Evolutionary conservation across 139 green algal species (phyloP), one percentile per base, ranked within the genome.

Genomic region (Volvox africanus): DNA sequence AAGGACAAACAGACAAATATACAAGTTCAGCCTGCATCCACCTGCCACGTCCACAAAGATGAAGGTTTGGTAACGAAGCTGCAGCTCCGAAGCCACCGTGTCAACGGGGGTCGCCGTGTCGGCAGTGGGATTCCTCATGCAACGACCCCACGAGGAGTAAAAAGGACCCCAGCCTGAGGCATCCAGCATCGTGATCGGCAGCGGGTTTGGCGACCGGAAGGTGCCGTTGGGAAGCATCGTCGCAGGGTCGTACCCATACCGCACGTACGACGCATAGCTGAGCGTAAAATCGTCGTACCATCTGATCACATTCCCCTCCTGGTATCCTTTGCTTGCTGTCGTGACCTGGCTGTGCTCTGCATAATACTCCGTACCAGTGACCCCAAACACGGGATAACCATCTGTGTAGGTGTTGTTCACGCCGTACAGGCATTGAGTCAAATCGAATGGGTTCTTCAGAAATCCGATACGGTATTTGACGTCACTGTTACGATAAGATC

Each of bases 371-470:
- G 82, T 79, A 35, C 62, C 33, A 0, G 82, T 78, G 21, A 88
- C 82, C 9, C 82, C 82, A 33, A 78, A 88, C 67, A 88, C 83
- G 21, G 67, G 26, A 35, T 88, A 65, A 26, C 83, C 83, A 28
- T 65, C 67, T 20, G 83, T 88, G 83, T 88, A 88, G n/a, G 83
- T 65, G n/a, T 65, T 26, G 83, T 88, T 88, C 35, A 80, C 83
- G 83, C 83, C 83, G 83, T 88, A 80, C 67, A 68, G 16, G 83
- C 83, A 88, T 1, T 65, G 19, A 18, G 9, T 9, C 22, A 19
- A 26, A 32, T 88, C 62, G 19, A 24, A 33, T 12, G 61, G 33
- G 5, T 30, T 61, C 62, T 88, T 88, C 0, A 88, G 62, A 24
- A 88, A 79, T 33, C 82, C 82, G 21, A 28, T 33, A 5, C 82